phyloP scores from a whole-genome alignment of 192 early-diverging fungal species.

The Coemansia reversa region DNA sequence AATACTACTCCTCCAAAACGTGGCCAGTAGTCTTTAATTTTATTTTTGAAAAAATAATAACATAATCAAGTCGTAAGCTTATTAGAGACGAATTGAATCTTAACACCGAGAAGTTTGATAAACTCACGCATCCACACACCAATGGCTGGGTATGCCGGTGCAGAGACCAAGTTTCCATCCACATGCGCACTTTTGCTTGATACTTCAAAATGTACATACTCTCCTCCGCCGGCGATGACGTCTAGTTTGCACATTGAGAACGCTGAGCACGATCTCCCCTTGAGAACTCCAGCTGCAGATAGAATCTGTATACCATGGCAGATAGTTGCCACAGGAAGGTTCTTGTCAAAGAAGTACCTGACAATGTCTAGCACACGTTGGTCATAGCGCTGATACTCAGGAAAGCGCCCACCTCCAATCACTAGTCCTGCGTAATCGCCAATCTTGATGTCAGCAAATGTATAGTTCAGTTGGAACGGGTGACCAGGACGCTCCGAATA shows the following conservation, averaged over 20 bases:
- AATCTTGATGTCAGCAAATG: constrained; percentile 46
- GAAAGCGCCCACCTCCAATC: constrained; percentile 57
- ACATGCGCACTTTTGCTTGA: constrained; percentile 38
- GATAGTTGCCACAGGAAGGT: constrained; percentile 58
- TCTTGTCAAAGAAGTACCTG: constrained; percentile 47
- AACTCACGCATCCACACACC: constrained; percentile 52
- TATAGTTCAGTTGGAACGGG: constrained; percentile 43
- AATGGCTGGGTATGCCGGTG: constrained; percentile 48
- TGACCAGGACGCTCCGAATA: constrained; percentile 57
- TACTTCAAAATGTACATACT: constrained; percentile 38
- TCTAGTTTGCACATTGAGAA: constrained; percentile 49
- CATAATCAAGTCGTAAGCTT: no score
- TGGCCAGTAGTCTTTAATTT: not conserved
- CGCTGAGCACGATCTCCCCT: constrained; percentile 41
- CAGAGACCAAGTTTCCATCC: constrained; percentile 47
- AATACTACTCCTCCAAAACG: not conserved
- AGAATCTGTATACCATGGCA: constrained; percentile 58
- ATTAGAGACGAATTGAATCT: constrained; percentile 16
- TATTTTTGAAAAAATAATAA: not conserved
- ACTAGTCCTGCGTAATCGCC: constrained; percentile 56
- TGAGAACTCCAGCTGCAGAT: constrained; percentile 44
- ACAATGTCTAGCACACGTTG: constrained; percentile 52
- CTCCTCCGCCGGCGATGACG: constrained; percentile 31
- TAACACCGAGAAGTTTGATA: constrained; percentile 45
- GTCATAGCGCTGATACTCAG: constrained; percentile 59